A percentile compares a stretch with the other conserved stretches of the same genome.
Conservation (phyloP, 805 yeast species). For the Ogataea paraovalis region DNA sequence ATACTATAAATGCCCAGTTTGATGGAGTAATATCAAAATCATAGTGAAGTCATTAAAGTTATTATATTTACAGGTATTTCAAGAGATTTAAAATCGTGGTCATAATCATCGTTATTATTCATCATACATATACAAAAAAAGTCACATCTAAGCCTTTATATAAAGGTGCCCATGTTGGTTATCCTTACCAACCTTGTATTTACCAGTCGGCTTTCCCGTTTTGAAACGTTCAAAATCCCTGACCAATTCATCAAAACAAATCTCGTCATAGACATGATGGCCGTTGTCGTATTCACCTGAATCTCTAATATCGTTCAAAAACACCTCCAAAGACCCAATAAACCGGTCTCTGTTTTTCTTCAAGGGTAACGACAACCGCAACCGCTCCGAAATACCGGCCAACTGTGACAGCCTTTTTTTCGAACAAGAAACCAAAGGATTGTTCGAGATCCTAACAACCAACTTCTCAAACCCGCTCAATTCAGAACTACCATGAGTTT, state of each 20-base stretch:
- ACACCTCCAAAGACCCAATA: slow-evolving; percentile 12
- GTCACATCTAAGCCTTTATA: not conserved
- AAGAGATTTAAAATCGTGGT: not conserved
- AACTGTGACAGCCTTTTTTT: slow-evolving; percentile 6
- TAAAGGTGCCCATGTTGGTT: not conserved
- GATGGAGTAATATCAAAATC: no score
- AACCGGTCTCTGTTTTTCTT: slow-evolving; percentile 9
- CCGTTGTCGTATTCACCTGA: not conserved
- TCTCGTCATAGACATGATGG: not conserved
- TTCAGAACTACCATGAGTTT: not conserved
- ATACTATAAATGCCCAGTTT: no score
- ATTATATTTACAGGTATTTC: no score
- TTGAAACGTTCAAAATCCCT: slow-evolving; percentile 4
- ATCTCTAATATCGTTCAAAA: slow-evolving; percentile 16
- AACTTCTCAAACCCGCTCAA: slow-evolving; percentile 6
- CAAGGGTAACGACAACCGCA: slow-evolving; percentile 6
- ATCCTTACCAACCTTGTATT: not conserved
- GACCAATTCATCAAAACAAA: not conserved
- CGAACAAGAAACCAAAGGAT: slow-evolving; percentile 12
- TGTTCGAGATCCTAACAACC: slow-evolving; percentile 8
- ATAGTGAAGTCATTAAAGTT: no score
- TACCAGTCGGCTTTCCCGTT: no score
- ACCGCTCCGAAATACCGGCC: slow-evolving; percentile 11
- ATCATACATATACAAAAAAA: not conserved
- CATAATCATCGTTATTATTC: not conserved